Evolutionary conservation across 1,284 basidiomycete genomes (phyloP), one percentile per base, ranked within the genome.

Genomic region (Exobasidium rhododendri): DNA sequence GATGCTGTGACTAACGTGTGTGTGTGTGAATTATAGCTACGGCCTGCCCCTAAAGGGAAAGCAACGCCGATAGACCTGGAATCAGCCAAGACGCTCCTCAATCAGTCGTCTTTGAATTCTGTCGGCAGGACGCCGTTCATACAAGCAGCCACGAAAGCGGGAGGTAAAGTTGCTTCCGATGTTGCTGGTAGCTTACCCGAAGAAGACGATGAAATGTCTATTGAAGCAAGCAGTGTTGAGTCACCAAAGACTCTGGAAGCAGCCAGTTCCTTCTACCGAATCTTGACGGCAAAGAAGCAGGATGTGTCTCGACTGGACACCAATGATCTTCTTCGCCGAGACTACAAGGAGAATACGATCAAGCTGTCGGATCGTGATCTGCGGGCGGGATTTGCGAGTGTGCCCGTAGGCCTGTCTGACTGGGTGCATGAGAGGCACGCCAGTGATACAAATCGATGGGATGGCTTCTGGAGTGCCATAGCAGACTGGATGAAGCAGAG

Each of bases 81-180:
- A 17, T 68, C 73, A 32, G 55, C 66, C 62, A 66, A 67, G 49
- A 51, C 58, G 44, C 66, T 77, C 29, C 59, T 66, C 28, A 63
- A 66, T 1, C 31, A 43, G 20, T 74, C 75, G 14, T 74, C 75
- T 0, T 68, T 77, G 35, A 55, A 51, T 51, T 51, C 50, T 7
- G 59, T 59, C 1, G 45, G n/a, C 81, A 90, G 1, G 86, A 86
- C 1, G 84, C 97, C n/a, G 84, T 97, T 10, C 82, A 94, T 10
- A 85, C 83, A 43, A 35, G 87, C 88, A 3, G 88, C 93, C 72
- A 79, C 91, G 51, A 87, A 94, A 73, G 92, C 96, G 81, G 94
- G 93, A 0, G 81, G 83, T 50, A 90, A 88, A 11, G 83, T 96
- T 63, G 46, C 88, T 88, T 74, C 83, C 83, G 47, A 50, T 50